A percentile compares a stretch with the other conserved stretches of the same genome.
phyloP scores from a whole-genome alignment of 495 filamentous ascomycete genomes.

The Usnea hakonensis region DNA sequence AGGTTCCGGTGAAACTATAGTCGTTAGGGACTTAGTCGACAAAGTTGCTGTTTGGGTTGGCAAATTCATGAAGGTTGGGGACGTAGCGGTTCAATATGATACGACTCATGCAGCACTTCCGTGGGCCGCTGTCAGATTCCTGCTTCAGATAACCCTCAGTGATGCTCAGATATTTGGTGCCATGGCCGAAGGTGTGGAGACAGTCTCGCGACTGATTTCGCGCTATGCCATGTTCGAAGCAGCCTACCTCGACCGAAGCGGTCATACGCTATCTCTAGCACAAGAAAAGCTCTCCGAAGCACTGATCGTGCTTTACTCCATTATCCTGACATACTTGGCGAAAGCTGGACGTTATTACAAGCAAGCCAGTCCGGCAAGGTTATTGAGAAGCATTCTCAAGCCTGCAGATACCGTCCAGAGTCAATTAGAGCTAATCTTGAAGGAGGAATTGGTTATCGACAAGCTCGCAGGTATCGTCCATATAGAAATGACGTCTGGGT shows the following conservation, averaged over 20 bases:
- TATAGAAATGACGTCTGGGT: not conserved
- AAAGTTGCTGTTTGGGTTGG: constrained; percentile 21
- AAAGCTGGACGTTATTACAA: constrained; percentile 4
- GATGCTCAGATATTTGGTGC: constrained; percentile 12
- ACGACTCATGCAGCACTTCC: constrained; percentile 25
- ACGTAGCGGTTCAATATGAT: constrained; percentile 24
- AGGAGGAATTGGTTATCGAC: not conserved
- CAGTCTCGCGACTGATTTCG: constrained; percentile 7
- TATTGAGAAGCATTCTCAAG: not conserved
- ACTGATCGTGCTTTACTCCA: not conserved
- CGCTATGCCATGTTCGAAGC: constrained; percentile 13
- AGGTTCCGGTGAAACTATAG: constrained; percentile 10
- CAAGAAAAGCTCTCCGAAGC: not conserved
- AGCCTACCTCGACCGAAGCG: constrained; percentile 3
- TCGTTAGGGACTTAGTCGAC: constrained; percentile 22
- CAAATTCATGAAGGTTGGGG: constrained; percentile 24
- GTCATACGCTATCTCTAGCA: not conserved
- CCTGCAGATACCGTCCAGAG: not conserved
- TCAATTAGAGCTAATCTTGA: not conserved
- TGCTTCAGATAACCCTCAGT: constrained; percentile 21
- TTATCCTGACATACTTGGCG: not conserved
- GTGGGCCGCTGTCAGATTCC: constrained; percentile 25
- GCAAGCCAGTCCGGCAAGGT: not conserved
- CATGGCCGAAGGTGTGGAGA: constrained; percentile 17
- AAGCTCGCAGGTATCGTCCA: not conserved